Evolutionary conservation across 1,284 basidiomycete species (phyloP), one percentile per base, ranked within the genome.

Genomic region (Anthracocystis walkeri): DNA sequence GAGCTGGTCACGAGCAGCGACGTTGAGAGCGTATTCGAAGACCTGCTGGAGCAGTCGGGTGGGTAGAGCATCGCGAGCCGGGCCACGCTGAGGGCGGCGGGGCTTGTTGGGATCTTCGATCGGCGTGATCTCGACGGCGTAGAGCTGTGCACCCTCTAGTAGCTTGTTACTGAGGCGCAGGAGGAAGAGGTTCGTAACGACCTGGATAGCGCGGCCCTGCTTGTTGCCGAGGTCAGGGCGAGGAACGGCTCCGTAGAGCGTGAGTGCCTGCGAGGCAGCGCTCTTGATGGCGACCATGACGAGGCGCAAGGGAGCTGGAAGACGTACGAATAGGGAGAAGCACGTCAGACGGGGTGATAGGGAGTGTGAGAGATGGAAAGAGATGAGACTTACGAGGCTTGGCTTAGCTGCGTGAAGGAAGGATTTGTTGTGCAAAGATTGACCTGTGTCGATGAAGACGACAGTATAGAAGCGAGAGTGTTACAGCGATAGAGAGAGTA

Each of bases 211-310:
- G 4, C 68, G 61, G 6, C 79, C 79, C 7, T 49, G 50, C 42
- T 62, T 77, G 31, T 76, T 78, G n/a, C 77, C 77, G 7, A 6
- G 25, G 42, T 80, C 77, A 12, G 79, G 79, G 25, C 75, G 65
- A 7, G 60, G 54, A 5, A 55, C 72, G 27, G 68, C 60, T 20
- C 66, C 66, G 49, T 41, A 74, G 11, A 74, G 50, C 16, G 58
- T 65, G 16, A 74, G 49, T 16, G 62, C 60, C 54, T 64, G n/a
- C 0, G 51, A 21, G 18, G 58, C 40, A 40, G 12, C 38, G 18
- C 55, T 29, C 21, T 52, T 46, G 41, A 41, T 62, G 42, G 65
- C 23, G 7, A 53, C 41, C 63, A 71, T 71, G 35, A 12, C 53
- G 21, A 41, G 11, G 11, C n/a, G n/a, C n/a, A 12, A 20, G 7